Evolutionary conservation across 208 protist species (phyloP).

Genomic region (Tritrichomonas musculus): DNA sequence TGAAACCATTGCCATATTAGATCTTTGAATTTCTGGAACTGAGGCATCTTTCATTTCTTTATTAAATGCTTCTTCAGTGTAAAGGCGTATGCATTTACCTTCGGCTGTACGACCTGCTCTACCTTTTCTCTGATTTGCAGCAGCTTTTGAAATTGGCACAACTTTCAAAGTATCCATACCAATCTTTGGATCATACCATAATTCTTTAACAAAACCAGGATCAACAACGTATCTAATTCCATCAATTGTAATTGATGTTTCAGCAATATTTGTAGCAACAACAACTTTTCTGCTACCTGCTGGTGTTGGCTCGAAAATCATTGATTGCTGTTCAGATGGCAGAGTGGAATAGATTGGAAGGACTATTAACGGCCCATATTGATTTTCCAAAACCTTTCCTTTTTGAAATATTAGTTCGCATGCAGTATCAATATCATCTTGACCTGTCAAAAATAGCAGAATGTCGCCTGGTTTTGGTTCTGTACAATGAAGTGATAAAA

Average conservation of each 20-base stretch:
- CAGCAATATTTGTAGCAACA: conserved; percentile 98
- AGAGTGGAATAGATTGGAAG: conserved; percentile 93
- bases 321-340: conserved; percentile 80
- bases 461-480: conserved; percentile 90
- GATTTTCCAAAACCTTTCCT: conserved; percentile 61
- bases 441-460: conserved; percentile 95
- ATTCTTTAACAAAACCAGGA: conserved; percentile 44
- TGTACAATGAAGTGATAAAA: conserved; percentile 87
- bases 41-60: conserved; percentile 79
- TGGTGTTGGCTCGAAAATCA: conserved; percentile 90
- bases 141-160: conserved; percentile 83
- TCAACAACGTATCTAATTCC: conserved; percentile 64
- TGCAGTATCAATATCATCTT: conserved; percentile 89
- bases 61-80: conserved; percentile 76
- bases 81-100: conserved; percentile 88
- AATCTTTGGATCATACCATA: conserved; percentile 77
- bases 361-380: conserved; percentile 58
- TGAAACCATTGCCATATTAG: conserved; percentile 81
- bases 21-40: conserved; percentile 87
- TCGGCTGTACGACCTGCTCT: conserved; percentile 62
- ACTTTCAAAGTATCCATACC: conserved; percentile 89
- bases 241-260: conserved; percentile 98
- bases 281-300: conserved; percentile 60
- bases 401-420: conserved; percentile 84
- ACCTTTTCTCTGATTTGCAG: conserved; percentile 80